Evolutionary conservation across 495 filamentous ascomycete species (phyloP).

Genomic region (Margaritispora aquatica): DNA sequence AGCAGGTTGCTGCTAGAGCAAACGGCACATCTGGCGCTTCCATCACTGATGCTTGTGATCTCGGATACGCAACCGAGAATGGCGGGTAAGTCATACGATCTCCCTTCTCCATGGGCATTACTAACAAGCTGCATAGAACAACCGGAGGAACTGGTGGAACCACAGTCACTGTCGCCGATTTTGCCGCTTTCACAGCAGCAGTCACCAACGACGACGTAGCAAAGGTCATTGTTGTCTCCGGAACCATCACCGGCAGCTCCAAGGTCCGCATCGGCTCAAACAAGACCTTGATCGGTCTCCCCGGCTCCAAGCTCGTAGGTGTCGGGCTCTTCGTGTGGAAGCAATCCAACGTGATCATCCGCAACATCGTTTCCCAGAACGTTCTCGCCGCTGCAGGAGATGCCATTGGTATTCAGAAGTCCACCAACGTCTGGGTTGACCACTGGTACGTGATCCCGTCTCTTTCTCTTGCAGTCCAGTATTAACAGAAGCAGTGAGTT

Average conservation of each 20-base stretch:
- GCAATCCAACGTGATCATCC: constrained; percentile 42
- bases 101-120: neutral
- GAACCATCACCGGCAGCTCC: constrained; percentile 36
- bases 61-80: neutral
- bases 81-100: neutral
- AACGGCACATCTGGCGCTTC: neutral
- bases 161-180: constrained; percentile 50
- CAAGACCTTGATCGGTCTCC: constrained; percentile 48
- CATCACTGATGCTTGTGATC: neutral
- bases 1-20: neutral
- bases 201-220: constrained; percentile 32
- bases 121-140: constrained; percentile 28
- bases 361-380: constrained; percentile 40
- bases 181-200: constrained; percentile 43
- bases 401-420: constrained; percentile 38
- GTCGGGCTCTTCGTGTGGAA: constrained; percentile 32
- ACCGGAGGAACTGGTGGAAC: constrained; percentile 53
- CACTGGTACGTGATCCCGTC: constrained; percentile 24
- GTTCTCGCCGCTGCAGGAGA: constrained; percentile 39
- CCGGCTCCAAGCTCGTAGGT: constrained; percentile 19
- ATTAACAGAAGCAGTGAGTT: constrained; percentile 31
- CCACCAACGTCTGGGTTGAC: constrained; percentile 48
- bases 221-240: constrained; percentile 42
- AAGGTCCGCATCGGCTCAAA: constrained; percentile 44
- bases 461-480: constrained; percentile 34